A percentile compares a stretch with the other conserved stretches of the same genome.
phyloP scores from a whole-genome alignment of 768 basidiomycete species.

The Obba rivulosa region DNA sequence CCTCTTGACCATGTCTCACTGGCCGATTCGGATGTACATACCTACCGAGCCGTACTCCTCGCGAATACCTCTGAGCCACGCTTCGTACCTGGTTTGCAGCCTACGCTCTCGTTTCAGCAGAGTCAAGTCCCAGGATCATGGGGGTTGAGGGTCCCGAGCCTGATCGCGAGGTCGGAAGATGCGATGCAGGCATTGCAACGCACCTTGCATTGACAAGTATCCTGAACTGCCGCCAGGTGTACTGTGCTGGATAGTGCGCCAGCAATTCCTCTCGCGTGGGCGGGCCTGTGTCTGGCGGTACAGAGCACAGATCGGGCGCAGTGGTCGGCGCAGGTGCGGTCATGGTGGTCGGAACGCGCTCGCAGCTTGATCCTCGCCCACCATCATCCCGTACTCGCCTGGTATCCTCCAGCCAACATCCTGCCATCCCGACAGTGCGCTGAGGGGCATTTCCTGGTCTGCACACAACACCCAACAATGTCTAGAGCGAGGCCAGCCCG shows the following conservation, averaged over 20 bases:
- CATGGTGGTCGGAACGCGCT: too few relatives aligned
- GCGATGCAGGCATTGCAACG: slow-evolving; percentile 13
- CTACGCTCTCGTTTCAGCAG: slow-evolving; percentile 67
- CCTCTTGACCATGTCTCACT: too few relatives aligned
- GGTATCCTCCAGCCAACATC: too few relatives aligned
- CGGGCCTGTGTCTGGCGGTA: slow-evolving; percentile 37
- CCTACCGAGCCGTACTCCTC: slow-evolving; percentile 61
- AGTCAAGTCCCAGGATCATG: slow-evolving; percentile 58
- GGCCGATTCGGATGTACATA: slow-evolving; percentile 27
- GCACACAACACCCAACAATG: too few relatives aligned
- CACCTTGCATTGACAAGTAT: slow-evolving; percentile 77
- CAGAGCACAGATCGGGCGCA: too few relatives aligned
- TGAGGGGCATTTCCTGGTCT: too few relatives aligned
- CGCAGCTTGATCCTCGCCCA: too few relatives aligned
- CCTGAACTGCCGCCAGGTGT: slow-evolving; percentile 73
- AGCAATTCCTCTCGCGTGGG: slow-evolving; percentile 66
- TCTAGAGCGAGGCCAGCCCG: too few relatives aligned
- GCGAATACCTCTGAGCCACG: slow-evolving; percentile 51
- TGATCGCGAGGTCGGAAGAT: background rate
- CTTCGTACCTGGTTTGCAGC: slow-evolving; percentile 63
- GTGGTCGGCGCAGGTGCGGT: too few relatives aligned
- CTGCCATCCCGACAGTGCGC: too few relatives aligned
- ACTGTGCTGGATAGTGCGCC: slow-evolving; percentile 65
- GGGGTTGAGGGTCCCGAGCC: background rate
- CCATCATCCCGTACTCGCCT: too few relatives aligned